Conservation (phyloP, 2,329 filamentous ascomycete species). For the Fusarium albosuccineum region DNA sequence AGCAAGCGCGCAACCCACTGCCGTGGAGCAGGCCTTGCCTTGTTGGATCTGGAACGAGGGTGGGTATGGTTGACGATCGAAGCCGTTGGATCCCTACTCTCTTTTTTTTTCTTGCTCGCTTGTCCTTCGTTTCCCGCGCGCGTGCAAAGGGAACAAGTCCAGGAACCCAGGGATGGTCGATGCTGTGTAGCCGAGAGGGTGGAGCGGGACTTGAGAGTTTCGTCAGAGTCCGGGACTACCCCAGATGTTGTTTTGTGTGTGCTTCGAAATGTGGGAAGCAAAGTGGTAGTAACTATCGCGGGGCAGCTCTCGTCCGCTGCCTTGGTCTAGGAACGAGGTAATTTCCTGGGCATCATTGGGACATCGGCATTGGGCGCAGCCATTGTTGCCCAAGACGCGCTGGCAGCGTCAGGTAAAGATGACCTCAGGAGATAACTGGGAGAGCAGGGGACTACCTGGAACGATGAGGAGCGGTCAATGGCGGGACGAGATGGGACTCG, state of each 20-base stretch:
- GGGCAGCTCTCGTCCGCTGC: constrained; percentile 35
- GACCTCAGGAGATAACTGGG: constrained; percentile 46
- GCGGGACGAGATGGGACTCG: constrained; percentile 38
- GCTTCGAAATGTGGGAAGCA: constrained; percentile 20
- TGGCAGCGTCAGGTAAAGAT: constrained; percentile 47
- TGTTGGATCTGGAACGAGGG: constrained; percentile 41
- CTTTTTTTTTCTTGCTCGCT: constrained; percentile 2
- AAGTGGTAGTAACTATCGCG: constrained; percentile 23
- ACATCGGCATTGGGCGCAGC: constrained; percentile 40
- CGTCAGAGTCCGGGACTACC: constrained; percentile 44
- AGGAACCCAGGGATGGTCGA: constrained; percentile 23
- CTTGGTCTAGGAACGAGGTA: constrained; percentile 37
- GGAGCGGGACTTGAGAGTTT: constrained; percentile 25
- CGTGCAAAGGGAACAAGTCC: background rate
- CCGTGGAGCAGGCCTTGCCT: constrained; percentile 35
- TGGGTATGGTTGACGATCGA: constrained; percentile 37
- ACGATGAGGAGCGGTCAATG: constrained; percentile 52
- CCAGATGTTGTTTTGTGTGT: constrained; percentile 43
- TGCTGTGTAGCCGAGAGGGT: constrained; percentile 37
- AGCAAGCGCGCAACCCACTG: constrained; percentile 41
- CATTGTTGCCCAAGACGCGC: constrained; percentile 52
- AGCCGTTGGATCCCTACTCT: constrained; percentile 14
- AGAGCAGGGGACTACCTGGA: constrained; percentile 53
- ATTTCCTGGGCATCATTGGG: constrained; percentile 47
- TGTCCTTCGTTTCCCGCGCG: constrained; percentile 1